Percentiles rank a stretch among this genome's conserved stretches.
phyloP scores from a whole-genome alignment of 1,139 yeast species.

The Yamadazyma buinensis region DNA sequence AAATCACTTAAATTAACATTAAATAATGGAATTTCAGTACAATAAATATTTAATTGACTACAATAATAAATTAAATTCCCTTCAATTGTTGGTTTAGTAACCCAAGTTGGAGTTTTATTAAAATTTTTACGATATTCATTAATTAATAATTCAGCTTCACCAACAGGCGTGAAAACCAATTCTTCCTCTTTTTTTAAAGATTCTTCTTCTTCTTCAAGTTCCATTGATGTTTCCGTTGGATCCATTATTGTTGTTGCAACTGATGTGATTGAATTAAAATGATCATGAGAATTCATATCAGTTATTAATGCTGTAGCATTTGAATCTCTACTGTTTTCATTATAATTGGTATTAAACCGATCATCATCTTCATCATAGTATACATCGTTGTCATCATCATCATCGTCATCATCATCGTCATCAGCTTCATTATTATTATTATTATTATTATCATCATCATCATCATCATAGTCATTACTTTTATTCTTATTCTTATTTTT shows the following conservation, averaged over 20 bases:
- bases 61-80: conserved; percentile 60
- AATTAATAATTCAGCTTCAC: conserved; percentile 36
- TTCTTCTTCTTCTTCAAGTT: conserved; percentile 2
- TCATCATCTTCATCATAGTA: no score
- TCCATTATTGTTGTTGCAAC: conserved; percentile 7
- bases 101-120: conserved; percentile 38
- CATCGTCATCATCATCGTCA: conserved; percentile 1
- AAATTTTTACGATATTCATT: conserved; percentile 27
- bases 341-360: no score
- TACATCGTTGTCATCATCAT: no score
- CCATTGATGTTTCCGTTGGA: conserved; percentile 2
- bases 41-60: conserved; percentile 54
- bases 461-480: not conserved
- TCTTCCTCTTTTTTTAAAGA: conserved; percentile 1
- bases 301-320: no score
- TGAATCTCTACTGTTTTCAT: not conserved
- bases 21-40: conserved; percentile 51
- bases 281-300: no score
- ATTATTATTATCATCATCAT: no score
- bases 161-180: conserved; percentile 10
- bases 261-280: conserved; percentile 11
- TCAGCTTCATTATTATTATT: not conserved
- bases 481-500: not conserved
- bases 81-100: conserved; percentile 53
- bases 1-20: conserved; percentile 18